Evolutionary conservation across 805 yeast genomes (phyloP).

Genomic region (Candida xiaguanensis): DNA sequence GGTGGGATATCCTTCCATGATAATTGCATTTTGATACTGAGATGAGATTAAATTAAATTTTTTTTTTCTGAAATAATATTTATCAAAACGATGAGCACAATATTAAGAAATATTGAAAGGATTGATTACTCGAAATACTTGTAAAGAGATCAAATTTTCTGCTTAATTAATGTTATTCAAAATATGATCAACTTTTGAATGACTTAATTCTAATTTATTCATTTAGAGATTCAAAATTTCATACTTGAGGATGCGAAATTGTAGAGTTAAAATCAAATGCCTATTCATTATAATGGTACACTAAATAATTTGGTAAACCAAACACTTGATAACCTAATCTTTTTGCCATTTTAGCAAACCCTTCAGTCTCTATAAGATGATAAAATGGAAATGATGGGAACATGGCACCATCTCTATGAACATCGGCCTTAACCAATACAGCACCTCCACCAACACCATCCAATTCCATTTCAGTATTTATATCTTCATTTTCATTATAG

Average conservation of each 20-base stretch:
- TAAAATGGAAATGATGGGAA: conserved; percentile 98
- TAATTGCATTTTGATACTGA: conserved; percentile 65
- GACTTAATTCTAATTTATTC: no score
- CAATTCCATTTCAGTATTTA: conserved; percentile 67
- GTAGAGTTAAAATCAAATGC: no score
- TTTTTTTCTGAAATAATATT: conserved; percentile 1
- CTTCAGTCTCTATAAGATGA: conserved; percentile 95
- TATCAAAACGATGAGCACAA: background rate
- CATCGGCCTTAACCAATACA: conserved; percentile 92
- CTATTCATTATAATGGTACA: conserved; percentile 90
- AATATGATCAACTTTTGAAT: no score
- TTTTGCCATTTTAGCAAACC: conserved; percentile 97
- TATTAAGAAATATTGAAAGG: no score
- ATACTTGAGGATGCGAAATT: no score
- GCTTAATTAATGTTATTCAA: no score
- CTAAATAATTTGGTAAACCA: conserved; percentile 93
- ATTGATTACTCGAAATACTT: background rate
- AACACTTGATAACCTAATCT: conserved; percentile 85
- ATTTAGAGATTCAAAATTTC: no score
- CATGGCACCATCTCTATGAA: conserved; percentile 99
- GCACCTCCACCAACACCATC: conserved; percentile 99
- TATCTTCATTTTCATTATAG: conserved; percentile 63
- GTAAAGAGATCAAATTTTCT: no score
- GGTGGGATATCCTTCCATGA: conserved; percentile 98
- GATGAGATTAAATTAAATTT: conserved; percentile 6